These are phyloP conservation scores for Puccinellia tenuiflora DNA, from an alignment of 176 grass and related monocot genomes.

Conservation along the genomic window DNA sequence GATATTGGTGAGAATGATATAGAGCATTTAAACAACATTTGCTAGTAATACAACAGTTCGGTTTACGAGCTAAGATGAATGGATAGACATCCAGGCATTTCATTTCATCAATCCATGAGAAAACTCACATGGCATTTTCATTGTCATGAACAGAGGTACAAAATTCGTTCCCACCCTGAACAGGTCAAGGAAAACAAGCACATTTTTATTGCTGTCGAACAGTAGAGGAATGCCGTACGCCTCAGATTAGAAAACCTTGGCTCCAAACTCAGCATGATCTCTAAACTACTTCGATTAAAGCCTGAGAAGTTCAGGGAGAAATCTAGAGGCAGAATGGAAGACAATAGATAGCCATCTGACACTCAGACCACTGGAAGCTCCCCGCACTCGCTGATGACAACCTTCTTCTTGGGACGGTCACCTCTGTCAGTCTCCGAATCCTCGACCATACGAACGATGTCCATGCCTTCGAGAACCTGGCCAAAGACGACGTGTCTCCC, in stretches of 20 bases:
- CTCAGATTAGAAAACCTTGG: conserved; percentile 13
- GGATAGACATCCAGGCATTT: background rate
- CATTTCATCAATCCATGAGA: background rate
- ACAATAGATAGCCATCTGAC: background rate
- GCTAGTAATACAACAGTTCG: background rate
- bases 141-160: background rate
- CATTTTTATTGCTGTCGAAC: conserved; percentile 24
- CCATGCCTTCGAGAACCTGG: conserved; percentile 89
- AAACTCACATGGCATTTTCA: background rate
- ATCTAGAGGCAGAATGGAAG: background rate
- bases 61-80: too few relatives aligned
- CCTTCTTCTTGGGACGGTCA: conserved; percentile 82
- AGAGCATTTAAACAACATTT: background rate
- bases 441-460: conserved; percentile 62
- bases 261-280: background rate
- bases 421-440: conserved; percentile 78
- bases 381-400: conserved; percentile 71
- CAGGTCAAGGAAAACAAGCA: background rate
- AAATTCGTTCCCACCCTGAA: background rate
- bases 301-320: background rate
- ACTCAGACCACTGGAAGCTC: conserved; percentile 74
- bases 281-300: conserved; percentile 7
- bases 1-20: background rate
- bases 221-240: background rate
- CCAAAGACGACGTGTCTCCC: conserved; percentile 87